These are phyloP conservation scores for Kuraishia capsulata DNA, from an alignment of 805 yeast genomes.

Conservation along the genomic window DNA sequence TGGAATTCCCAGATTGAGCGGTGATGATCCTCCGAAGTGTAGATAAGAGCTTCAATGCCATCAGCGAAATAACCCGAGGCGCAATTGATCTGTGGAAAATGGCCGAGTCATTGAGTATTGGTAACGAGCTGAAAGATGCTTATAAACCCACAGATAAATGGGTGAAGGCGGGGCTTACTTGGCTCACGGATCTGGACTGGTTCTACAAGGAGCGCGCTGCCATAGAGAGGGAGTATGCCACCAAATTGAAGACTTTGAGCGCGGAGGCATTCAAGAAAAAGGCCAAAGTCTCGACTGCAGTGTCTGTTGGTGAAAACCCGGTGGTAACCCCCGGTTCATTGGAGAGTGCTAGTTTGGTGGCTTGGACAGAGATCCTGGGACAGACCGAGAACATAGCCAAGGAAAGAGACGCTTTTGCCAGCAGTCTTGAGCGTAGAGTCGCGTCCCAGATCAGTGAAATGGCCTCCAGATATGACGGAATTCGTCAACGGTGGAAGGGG, in stretches of 20 bases:
- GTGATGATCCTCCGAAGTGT: no score
- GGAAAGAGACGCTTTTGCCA: slow-evolving; percentile 51
- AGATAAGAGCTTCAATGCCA: no score
- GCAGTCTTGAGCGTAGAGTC: slow-evolving; percentile 50
- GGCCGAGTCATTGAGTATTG: slow-evolving; percentile 31
- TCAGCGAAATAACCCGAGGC: no score
- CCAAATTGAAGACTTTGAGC: slow-evolving; percentile 53
- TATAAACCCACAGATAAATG: slow-evolving; percentile 72
- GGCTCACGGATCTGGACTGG: slow-evolving; percentile 70
- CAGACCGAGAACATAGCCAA: slow-evolving; percentile 76
- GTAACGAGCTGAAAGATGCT: slow-evolving; percentile 73
- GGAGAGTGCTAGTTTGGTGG: slow-evolving; percentile 76
- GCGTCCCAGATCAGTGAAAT: slow-evolving; percentile 52
- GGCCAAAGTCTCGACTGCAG: slow-evolving; percentile 51
- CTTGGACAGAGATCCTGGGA: slow-evolving; percentile 83
- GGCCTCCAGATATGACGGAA: slow-evolving; percentile 39
- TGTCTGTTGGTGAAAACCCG: slow-evolving; percentile 90
- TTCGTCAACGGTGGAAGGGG: slow-evolving; percentile 45
- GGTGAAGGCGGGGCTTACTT: slow-evolving; percentile 63
- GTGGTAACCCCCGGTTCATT: slow-evolving; percentile 90
- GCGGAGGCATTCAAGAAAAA: slow-evolving; percentile 68
- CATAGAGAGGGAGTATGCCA: slow-evolving; percentile 78
- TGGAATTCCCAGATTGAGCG: no score
- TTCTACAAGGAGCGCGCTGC: slow-evolving; percentile 79
- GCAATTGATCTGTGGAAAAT: no score